phyloP scores from a whole-genome alignment of 73 alveolate genomes.

The Durusdinium trenchii region DNA sequence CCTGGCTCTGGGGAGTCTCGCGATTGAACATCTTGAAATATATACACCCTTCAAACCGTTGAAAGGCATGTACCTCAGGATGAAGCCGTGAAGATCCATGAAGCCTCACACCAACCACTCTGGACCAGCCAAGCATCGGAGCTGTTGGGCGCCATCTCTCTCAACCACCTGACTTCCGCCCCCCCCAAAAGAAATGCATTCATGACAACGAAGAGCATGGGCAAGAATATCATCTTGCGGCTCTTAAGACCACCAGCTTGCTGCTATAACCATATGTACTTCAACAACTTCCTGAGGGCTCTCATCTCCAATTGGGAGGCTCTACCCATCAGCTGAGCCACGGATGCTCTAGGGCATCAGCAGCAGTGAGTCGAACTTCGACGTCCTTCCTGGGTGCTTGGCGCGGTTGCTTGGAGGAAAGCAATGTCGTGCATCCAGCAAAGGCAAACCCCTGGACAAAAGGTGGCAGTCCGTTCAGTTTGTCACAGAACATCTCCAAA shows the following conservation, averaged over 20 bases:
- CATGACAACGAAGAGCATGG: not conserved
- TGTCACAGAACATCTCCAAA: not conserved
- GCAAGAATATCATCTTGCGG: not conserved
- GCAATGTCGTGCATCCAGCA: not conserved
- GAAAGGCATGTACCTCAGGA: not conserved
- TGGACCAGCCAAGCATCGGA: not conserved
- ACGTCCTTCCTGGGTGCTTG: conserved; percentile 35
- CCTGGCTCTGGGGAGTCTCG: not conserved
- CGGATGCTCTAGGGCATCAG: conserved; percentile 29
- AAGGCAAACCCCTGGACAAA: not conserved
- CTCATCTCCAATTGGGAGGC: not conserved
- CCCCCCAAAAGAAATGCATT: not conserved
- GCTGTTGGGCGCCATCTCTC: not conserved
- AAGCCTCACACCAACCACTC: not conserved
- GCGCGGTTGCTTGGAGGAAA: not conserved
- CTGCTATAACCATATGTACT: too few relatives aligned
- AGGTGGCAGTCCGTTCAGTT: not conserved
- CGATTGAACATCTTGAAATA: not conserved
- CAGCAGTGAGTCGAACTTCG: conserved; percentile 52
- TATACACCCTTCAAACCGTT: not conserved
- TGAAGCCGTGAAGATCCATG: not conserved
- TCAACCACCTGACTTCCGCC: not conserved
- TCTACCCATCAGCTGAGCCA: conserved; percentile 1
- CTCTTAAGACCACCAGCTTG: not conserved
- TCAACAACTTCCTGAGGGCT: too few relatives aligned